Percentiles rank a stretch among this genome's conserved stretches.
Conservation (phyloP, 768 basidiomycete species). For the Psilocybe azurescens region DNA sequence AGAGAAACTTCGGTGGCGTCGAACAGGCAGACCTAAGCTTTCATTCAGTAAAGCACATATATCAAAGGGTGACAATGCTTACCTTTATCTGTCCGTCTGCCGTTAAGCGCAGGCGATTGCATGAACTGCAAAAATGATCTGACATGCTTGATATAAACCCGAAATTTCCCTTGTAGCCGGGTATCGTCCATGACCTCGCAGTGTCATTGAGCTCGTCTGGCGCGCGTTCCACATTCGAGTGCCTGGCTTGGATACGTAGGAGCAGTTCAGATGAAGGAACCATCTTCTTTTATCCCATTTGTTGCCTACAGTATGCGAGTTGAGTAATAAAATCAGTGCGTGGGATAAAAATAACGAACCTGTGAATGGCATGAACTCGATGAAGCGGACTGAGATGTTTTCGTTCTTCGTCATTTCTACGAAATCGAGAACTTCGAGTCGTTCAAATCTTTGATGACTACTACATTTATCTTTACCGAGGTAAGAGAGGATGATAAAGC, state of each 20-base stretch:
- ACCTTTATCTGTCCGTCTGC: slow-evolving; percentile 92
- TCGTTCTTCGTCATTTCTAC: slow-evolving; percentile 74
- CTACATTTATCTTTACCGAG: slow-evolving; percentile 83
- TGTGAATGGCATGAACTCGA: slow-evolving; percentile 95
- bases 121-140: slow-evolving; percentile 88
- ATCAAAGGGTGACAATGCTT: neutral
- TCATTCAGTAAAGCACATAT: too few relatives aligned
- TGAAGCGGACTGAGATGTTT: slow-evolving; percentile 78
- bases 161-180: slow-evolving; percentile 69
- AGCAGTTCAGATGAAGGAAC: slow-evolving; percentile 75
- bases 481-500: slow-evolving; percentile 61
- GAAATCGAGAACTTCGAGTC: slow-evolving; percentile 82
- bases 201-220: slow-evolving; percentile 79
- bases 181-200: slow-evolving; percentile 79
- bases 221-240: slow-evolving; percentile 60
- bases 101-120: slow-evolving; percentile 85
- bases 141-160: slow-evolving; percentile 97
- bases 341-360: slow-evolving; percentile 48
- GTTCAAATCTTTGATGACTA: slow-evolving; percentile 82
- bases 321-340: slow-evolving; percentile 1
- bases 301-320: slow-evolving; percentile 58
- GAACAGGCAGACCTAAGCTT: slow-evolving; percentile 83
- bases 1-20: slow-evolving; percentile 86
- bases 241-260: slow-evolving; percentile 45
- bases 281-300: slow-evolving; percentile 88